Evolutionary conservation across 805 yeast species (phyloP).

Genomic region (Ogataea salicorniae): DNA sequence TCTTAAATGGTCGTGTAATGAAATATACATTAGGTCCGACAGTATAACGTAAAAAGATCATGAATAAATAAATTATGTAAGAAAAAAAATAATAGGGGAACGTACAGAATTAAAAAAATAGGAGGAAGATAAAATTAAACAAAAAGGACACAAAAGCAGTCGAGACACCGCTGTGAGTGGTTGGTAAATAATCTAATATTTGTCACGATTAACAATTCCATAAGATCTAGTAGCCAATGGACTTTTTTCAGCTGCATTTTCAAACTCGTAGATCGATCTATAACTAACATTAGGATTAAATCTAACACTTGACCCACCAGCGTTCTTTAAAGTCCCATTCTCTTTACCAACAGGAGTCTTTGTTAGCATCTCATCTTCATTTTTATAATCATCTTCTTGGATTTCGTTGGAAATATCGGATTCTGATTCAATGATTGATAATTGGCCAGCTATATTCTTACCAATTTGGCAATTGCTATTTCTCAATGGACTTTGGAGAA

Average conservation of each 20-base stretch:
- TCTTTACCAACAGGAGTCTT: not conserved
- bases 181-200: conserved; percentile 4
- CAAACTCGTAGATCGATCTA: conserved; percentile 13
- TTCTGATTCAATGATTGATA: not conserved
- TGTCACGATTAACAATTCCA: conserved; percentile 14
- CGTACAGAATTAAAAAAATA: no score
- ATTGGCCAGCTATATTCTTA: not conserved
- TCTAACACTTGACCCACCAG: conserved; percentile 21
- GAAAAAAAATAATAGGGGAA: no score
- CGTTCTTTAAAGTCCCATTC: not conserved
- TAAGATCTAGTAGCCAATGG: conserved; percentile 12
- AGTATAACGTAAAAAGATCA: no score
- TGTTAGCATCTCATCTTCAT: not conserved
- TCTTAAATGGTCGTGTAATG: no score
- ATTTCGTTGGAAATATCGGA: no score
- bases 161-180: no score
- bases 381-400: no score
- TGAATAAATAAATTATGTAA: no score
- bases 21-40: no score
- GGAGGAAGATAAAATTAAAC: no score
- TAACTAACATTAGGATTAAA: conserved; percentile 29
- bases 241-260: conserved; percentile 12
- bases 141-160: no score
- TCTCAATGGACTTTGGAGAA: not conserved
- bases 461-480: conserved; percentile 2